Evolutionary conservation across 176 grass and related monocot species (phyloP).

Genomic region (Luzula sylvatica): DNA sequence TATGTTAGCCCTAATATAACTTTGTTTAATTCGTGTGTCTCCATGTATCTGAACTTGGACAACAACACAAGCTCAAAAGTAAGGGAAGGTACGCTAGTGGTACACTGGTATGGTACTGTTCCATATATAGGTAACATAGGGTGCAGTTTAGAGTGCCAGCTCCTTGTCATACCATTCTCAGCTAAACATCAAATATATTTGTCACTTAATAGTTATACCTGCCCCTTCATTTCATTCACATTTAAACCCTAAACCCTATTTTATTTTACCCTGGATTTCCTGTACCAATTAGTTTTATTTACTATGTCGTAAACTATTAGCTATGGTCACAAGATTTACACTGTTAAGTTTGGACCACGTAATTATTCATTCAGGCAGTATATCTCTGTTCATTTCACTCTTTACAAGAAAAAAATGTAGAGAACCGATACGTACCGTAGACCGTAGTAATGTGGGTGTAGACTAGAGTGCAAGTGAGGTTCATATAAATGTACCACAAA

Average conservation of each 20-base stretch:
- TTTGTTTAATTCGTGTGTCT: too few relatives aligned
- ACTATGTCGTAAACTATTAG: too few relatives aligned
- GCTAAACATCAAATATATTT: conserved; percentile 14
- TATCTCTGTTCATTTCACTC: conserved; percentile 15
- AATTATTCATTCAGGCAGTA: too few relatives aligned
- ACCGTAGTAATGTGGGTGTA: conserved; percentile 21
- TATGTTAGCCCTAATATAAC: too few relatives aligned
- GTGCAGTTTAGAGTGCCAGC: conserved; percentile 20
- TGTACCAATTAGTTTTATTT: background rate
- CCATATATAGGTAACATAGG: conserved; percentile 21
- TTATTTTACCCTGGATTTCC: background rate
- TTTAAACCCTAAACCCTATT: background rate
- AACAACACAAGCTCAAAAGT: conserved; percentile 15
- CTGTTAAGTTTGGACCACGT: too few relatives aligned
- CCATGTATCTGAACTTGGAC: background rate
- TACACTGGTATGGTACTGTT: background rate
- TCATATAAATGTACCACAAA: conserved; percentile 12
- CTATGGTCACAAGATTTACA: too few relatives aligned
- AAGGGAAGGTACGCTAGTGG: conserved; percentile 7
- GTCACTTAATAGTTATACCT: background rate
- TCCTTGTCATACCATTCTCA: conserved; percentile 24
- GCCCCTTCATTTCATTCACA: background rate
- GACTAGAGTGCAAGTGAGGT: conserved; percentile 25
- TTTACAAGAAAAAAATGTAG: conserved; percentile 20
- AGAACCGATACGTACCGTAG: conserved; percentile 5